Conservation (phyloP, 768 basidiomycete genomes). For the Rhizopogon rudus region DNA sequence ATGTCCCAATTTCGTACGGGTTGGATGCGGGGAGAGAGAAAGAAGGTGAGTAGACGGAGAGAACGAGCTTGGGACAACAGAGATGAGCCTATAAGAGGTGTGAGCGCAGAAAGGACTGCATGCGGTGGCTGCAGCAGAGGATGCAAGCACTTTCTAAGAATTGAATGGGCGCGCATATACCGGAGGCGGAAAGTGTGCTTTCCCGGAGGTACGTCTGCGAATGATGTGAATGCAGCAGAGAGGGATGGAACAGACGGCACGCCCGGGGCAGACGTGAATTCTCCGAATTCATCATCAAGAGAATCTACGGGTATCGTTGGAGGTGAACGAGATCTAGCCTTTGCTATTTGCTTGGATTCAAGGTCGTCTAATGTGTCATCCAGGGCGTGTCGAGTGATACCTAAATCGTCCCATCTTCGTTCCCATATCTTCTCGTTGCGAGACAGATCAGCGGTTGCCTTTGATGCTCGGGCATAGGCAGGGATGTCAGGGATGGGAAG, state of each 20-base stretch:
- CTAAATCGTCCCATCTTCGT: conserved; percentile 60
- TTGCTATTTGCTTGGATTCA: conserved; percentile 35
- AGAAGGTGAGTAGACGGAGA: conserved; percentile 68
- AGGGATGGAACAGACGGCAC: conserved; percentile 7
- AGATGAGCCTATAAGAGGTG: conserved; percentile 21
- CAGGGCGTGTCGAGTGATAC: conserved; percentile 40
- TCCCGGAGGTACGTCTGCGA: conserved; percentile 13
- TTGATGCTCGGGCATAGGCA: conserved; percentile 62
- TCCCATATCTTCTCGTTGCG: conserved; percentile 81
- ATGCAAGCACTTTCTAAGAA: conserved; percentile 56
- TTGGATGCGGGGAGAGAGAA: conserved; percentile 65
- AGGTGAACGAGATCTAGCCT: conserved; percentile 39
- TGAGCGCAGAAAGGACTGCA: conserved; percentile 49
- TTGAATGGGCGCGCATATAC: conserved; percentile 60
- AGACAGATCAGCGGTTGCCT: conserved; percentile 57
- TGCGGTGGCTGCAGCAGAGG: conserved; percentile 62
- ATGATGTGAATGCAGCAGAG: conserved; percentile 13
- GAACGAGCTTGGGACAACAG: conserved; percentile 58
- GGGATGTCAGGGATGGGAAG: conserved; percentile 81
- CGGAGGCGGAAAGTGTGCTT: conserved; percentile 41
- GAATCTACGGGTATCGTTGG: conserved; percentile 51
- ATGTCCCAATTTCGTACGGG: conserved; percentile 67
- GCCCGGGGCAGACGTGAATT: conserved; percentile 54
- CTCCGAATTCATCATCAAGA: conserved; percentile 68
- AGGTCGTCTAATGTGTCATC: conserved; percentile 52